Evolutionary conservation across 345 rosid genomes (phyloP).

Genomic region (Dovyalis caffra): DNA sequence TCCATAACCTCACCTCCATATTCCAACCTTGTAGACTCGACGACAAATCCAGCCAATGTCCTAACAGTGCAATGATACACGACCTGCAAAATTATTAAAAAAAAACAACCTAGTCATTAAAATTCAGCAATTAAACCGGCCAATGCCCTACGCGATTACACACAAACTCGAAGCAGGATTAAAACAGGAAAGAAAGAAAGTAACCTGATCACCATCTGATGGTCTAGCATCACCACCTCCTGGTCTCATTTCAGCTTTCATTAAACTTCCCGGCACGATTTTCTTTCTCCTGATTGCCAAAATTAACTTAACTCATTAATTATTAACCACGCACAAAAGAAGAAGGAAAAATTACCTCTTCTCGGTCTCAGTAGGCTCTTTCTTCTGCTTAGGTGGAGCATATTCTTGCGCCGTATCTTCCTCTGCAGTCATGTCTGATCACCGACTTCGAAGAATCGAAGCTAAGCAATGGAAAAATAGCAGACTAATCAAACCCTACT

Average conservation of each 20-base stretch:
- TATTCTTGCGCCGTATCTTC: constrained; percentile 33
- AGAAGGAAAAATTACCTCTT: too few relatives aligned
- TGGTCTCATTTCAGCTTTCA: constrained; percentile 89
- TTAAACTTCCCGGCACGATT: constrained; percentile 79
- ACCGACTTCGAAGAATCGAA: background rate
- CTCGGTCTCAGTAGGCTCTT: constrained; percentile 57
- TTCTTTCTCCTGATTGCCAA: constrained; percentile 65
- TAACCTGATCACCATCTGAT: constrained; percentile 91
- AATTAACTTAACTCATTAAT: background rate
- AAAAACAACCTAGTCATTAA: background rate
- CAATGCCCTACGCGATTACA: background rate
- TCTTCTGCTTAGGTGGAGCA: constrained; percentile 48
- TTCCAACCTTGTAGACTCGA: constrained; percentile 70
- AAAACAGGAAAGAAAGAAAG: background rate
- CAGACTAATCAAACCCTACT: background rate
- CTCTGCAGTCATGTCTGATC: constrained; percentile 38
- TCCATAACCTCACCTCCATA: constrained; percentile 61
- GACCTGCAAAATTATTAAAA: constrained; percentile 38
- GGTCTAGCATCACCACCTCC: constrained; percentile 87
- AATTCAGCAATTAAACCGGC: background rate
- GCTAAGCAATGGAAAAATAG: too few relatives aligned
- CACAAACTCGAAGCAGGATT: background rate
- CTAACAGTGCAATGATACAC: constrained; percentile 82
- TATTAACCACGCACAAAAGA: constrained; percentile 2
- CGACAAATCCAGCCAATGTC: constrained; percentile 79